phyloP scores from a whole-genome alignment of 2,329 filamentous ascomycete genomes.

The Fusarium sp. region DNA sequence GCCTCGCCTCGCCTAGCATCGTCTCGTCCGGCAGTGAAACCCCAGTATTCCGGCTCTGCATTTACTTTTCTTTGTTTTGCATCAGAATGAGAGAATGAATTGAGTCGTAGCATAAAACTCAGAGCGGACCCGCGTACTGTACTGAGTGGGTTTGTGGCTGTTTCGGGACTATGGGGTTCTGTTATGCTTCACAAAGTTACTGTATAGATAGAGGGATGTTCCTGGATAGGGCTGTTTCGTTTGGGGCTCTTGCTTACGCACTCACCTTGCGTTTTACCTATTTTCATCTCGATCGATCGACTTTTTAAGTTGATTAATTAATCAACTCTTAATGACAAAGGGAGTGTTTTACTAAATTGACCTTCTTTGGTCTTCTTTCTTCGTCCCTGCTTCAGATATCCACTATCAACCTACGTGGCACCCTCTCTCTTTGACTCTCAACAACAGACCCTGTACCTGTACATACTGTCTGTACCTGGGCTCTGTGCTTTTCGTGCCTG shows the following conservation, averaged over 20 bases:
- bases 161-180: conserved; percentile 36
- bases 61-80: conserved; percentile 12
- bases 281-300: conserved; percentile 24
- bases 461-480: not conserved
- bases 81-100: conserved; percentile 10
- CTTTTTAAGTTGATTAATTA: not conserved
- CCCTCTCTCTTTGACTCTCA: not conserved
- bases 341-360: not conserved
- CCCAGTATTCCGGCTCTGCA: conserved; percentile 19
- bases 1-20: conserved; percentile 13
- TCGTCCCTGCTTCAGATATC: conserved; percentile 5
- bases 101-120: conserved; percentile 17
- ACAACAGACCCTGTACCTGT: conserved; percentile 16
- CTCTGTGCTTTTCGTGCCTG: conserved; percentile 11
- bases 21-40: conserved; percentile 38
- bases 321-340: not conserved
- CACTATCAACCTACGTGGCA: conserved; percentile 25
- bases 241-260: conserved; percentile 4
- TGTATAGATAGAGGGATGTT: not conserved
- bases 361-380: not conserved
- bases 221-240: conserved; percentile 9
- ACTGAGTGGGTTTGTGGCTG: conserved; percentile 22
- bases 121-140: not conserved
- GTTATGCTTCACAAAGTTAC: conserved; percentile 17
- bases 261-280: conserved; percentile 2